Conservation (phyloP, 345 rosid genomes). For the Trapa incisa region DNA sequence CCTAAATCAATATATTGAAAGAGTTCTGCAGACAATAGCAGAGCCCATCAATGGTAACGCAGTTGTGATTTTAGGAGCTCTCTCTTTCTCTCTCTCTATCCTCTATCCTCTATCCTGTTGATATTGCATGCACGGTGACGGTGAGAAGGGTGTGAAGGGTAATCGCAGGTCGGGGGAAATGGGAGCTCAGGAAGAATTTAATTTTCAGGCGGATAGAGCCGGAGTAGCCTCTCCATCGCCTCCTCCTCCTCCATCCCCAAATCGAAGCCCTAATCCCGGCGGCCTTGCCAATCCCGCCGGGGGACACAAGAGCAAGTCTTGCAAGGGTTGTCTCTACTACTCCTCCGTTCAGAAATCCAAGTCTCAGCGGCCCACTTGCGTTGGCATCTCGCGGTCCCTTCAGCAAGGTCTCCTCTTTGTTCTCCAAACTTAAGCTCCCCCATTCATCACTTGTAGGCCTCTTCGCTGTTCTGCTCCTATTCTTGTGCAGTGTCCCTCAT, state of each 20-base stretch:
- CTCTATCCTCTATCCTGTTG: neutral
- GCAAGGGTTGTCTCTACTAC: constrained; percentile 38
- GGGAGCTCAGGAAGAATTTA: neutral
- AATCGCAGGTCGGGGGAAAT: neutral
- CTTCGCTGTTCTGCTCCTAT: neutral
- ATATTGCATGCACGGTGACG: neutral
- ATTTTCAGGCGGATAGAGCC: neutral
- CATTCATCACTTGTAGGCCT: neutral
- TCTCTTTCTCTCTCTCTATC: neutral
- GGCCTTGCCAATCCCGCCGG: neutral
- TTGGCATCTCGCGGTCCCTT: constrained; percentile 30
- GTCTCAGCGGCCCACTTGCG: constrained; percentile 27
- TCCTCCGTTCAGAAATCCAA: constrained; percentile 25
- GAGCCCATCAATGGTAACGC: too few species aligned
- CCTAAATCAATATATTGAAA: too few species aligned
- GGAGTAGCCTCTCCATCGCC: constrained; percentile 1
- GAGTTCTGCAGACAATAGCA: too few species aligned
- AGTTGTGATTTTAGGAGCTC: too few species aligned
- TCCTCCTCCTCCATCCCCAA: constrained; percentile 5
- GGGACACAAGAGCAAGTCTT: constrained; percentile 24
- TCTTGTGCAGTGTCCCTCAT: neutral
- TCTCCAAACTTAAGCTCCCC: neutral
- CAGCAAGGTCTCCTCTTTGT: constrained; percentile 18
- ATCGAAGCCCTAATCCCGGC: constrained; percentile 11
- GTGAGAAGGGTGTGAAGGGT: too few species aligned